phyloP scores from a whole-genome alignment of 176 grass and related monocot species.

The Thinopyrum elongatum region DNA sequence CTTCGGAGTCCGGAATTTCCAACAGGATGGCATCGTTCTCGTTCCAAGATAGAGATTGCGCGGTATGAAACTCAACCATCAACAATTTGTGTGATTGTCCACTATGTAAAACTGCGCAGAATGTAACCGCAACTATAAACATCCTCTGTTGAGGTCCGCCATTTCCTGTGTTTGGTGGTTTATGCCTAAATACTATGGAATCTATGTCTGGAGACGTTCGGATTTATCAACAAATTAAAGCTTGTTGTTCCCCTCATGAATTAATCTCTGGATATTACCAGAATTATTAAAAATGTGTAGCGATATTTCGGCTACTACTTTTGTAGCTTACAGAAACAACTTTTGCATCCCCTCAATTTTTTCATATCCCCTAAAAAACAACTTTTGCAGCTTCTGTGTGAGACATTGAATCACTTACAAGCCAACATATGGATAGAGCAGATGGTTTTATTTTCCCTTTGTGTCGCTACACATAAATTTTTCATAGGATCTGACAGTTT shows the following conservation, averaged over 20 bases:
- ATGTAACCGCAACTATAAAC: neutral
- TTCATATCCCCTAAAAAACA: no score
- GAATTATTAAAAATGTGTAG: neutral
- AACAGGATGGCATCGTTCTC: slow-evolving; percentile 42
- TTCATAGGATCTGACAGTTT: neutral
- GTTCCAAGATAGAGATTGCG: slow-evolving; percentile 5
- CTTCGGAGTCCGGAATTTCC: slow-evolving; percentile 48
- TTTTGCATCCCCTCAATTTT: neutral
- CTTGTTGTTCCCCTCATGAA: neutral
- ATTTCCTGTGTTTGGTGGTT: neutral
- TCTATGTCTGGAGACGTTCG: neutral
- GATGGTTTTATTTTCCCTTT: neutral
- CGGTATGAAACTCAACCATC: slow-evolving; percentile 15
- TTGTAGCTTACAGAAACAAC: neutral
- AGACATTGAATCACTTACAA: neutral
- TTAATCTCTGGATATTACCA: neutral
- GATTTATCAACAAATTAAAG: neutral
- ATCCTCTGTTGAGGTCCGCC: neutral
- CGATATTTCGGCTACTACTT: neutral
- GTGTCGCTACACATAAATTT: neutral
- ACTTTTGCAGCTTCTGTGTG: no score
- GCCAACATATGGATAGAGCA: neutral
- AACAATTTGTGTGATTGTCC: neutral
- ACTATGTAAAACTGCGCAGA: slow-evolving; percentile 13
- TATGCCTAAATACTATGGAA: neutral